Evolutionary conservation across 2,329 filamentous ascomycete species (phyloP).

Genomic region (Bertia moriformis): DNA sequence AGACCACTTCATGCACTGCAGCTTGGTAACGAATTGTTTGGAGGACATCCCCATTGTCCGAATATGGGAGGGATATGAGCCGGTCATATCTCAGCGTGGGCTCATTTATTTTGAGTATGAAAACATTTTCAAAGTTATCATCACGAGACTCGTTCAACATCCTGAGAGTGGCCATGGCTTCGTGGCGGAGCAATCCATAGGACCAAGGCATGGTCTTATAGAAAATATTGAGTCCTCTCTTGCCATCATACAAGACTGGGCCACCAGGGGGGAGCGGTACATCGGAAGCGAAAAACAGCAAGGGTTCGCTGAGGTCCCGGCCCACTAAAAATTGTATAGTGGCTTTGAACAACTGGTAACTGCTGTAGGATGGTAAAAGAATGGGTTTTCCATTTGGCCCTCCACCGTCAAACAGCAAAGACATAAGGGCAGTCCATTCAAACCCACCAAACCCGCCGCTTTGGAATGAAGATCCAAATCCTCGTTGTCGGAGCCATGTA

Average conservation of each 20-base stretch:
- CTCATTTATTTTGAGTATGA: slow-evolving; percentile 51
- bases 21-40: background rate
- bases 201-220: slow-evolving; percentile 88
- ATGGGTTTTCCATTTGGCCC: slow-evolving; percentile 56
- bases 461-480: slow-evolving; percentile 55
- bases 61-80: slow-evolving; percentile 15
- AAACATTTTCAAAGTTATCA: slow-evolving; percentile 73
- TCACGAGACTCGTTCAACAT: slow-evolving; percentile 60
- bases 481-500: slow-evolving; percentile 79
- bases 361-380: slow-evolving; percentile 69
- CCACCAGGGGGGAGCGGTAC: slow-evolving; percentile 25
- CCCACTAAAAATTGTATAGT: slow-evolving; percentile 73
- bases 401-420: slow-evolving; percentile 66
- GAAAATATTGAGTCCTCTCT: slow-evolving; percentile 63
- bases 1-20: slow-evolving; percentile 1
- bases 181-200: slow-evolving; percentile 55
- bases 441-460: slow-evolving; percentile 82
- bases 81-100: slow-evolving; percentile 40
- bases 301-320: slow-evolving; percentile 56
- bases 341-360: slow-evolving; percentile 89
- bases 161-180: slow-evolving; percentile 60
- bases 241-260: slow-evolving; percentile 68
- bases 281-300: slow-evolving; percentile 35
- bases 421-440: slow-evolving; percentile 73
- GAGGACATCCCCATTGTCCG: background rate